A percentile compares a stretch with the other conserved stretches of the same genome.
Conservation (phyloP, 345 rosid species). For the Eucalyptus pauciflora region DNA sequence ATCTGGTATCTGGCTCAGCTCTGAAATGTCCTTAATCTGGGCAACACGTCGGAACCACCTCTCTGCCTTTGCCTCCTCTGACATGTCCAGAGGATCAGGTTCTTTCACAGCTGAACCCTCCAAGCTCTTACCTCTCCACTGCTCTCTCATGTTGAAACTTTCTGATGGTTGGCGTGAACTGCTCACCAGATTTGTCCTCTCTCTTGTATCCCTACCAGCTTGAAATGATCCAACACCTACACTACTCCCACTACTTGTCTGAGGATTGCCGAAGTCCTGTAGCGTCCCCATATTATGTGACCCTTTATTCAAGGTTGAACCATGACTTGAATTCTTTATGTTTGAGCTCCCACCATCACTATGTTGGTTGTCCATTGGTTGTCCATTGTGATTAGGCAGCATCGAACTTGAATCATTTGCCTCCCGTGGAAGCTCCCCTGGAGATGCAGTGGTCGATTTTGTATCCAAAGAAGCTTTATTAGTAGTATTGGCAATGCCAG, state of each 20-base stretch:
- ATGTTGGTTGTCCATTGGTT: slow-evolving; percentile 4
- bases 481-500: slow-evolving; percentile 3
- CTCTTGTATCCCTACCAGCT: background rate
- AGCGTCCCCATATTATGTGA: background rate
- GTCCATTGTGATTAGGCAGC: background rate
- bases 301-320: background rate
- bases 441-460: slow-evolving; percentile 3
- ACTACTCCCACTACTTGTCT: background rate
- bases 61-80: slow-evolving; percentile 97
- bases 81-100: slow-evolving; percentile 87
- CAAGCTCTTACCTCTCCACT: slow-evolving; percentile 64
- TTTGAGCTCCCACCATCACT: background rate
- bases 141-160: slow-evolving; percentile 7
- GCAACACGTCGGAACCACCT: slow-evolving; percentile 92
- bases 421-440: slow-evolving; percentile 9
- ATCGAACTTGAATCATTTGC: background rate
- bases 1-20: slow-evolving; percentile 93
- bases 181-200: background rate
- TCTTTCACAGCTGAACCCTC: slow-evolving; percentile 90
- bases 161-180: slow-evolving; percentile 7
- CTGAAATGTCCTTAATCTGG: slow-evolving; percentile 91
- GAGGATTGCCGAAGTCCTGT: slow-evolving; percentile 3
- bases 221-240: background rate
- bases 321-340: background rate
- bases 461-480: slow-evolving; percentile 6